Conservation (phyloP, 192 early-diverging fungal genomes). For the Obelidium mucronatum region DNA sequence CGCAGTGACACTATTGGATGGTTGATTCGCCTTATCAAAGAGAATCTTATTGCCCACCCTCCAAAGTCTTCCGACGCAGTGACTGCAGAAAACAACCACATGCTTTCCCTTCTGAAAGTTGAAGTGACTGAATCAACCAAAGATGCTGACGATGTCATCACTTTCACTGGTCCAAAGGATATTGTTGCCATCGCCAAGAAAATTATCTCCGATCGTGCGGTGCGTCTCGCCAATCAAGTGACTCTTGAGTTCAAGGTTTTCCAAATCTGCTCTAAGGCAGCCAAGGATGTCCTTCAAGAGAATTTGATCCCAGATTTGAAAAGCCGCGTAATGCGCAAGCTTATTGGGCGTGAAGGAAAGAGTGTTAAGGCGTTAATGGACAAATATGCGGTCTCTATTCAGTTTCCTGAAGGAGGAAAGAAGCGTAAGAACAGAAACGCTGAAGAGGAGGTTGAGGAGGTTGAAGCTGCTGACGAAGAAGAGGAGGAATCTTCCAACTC, state of each 20-base stretch:
- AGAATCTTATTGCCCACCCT: constrained; percentile 38
- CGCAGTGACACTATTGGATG: constrained; percentile 40
- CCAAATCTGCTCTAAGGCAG: constrained; percentile 49
- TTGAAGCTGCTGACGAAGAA: constrained; percentile 47
- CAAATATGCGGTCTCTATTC: constrained; percentile 69
- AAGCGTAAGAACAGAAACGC: constrained; percentile 49
- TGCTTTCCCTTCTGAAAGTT: constrained; percentile 37
- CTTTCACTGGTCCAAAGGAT: constrained; percentile 58
- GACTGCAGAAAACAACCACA: constrained; percentile 39
- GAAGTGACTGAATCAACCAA: constrained; percentile 41
- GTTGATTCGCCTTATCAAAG: constrained; percentile 52
- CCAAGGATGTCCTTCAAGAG: constrained; percentile 60
- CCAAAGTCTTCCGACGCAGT: constrained; percentile 23
- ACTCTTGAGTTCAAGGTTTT: constrained; percentile 77
- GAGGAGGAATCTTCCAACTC: constrained; percentile 20
- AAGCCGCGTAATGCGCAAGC: constrained; percentile 40
- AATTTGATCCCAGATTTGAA: constrained; percentile 47
- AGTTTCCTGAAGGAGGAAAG: constrained; percentile 65
- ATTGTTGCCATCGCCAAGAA: constrained; percentile 51
- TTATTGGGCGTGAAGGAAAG: constrained; percentile 92
- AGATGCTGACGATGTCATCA: constrained; percentile 45
- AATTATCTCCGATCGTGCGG: constrained; percentile 48
- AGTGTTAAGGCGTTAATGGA: constrained; percentile 81
- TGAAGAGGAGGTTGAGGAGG: constrained; percentile 59
- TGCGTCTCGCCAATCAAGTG: constrained; percentile 69